Percentiles rank a stretch among this genome's conserved stretches.
These are phyloP conservation scores for Amylocarpus encephaloides DNA, from an alignment of 2,329 filamentous ascomycete genomes.

Conservation along the genomic window DNA sequence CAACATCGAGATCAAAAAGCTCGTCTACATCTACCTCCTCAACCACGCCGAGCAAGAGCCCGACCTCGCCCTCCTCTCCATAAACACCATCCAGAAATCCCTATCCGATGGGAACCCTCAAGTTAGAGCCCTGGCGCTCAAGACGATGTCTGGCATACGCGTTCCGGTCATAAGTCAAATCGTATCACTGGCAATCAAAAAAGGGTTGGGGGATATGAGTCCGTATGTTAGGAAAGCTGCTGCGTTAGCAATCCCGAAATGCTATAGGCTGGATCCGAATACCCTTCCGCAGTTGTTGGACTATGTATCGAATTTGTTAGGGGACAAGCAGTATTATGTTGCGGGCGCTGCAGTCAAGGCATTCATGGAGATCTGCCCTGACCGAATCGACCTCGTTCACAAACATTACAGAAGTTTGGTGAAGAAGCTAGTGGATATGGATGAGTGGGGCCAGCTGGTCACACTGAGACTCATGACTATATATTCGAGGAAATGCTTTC, in stretches of 20 bases:
- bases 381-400: slow-evolving; percentile 82
- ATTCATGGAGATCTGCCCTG: slow-evolving; percentile 83
- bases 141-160: slow-evolving; percentile 95
- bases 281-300: slow-evolving; percentile 81
- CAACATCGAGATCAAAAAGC: slow-evolving; percentile 91
- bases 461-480: slow-evolving; percentile 74
- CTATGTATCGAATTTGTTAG: slow-evolving; percentile 69
- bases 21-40: slow-evolving; percentile 97
- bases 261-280: slow-evolving; percentile 81
- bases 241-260: slow-evolving; percentile 91
- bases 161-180: slow-evolving; percentile 98
- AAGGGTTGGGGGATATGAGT: slow-evolving; percentile 89
- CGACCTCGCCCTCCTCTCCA: slow-evolving; percentile 88
- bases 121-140: slow-evolving; percentile 82
- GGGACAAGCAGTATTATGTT: slow-evolving; percentile 95
- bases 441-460: slow-evolving; percentile 93
- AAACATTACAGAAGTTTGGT: slow-evolving; percentile 80
- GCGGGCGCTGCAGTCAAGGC: slow-evolving; percentile 86
- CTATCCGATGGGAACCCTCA: slow-evolving; percentile 88
- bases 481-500: slow-evolving; percentile 86
- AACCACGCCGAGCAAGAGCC: slow-evolving; percentile 95
- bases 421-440: slow-evolving; percentile 94
- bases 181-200: slow-evolving; percentile 91
- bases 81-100: slow-evolving; percentile 98
- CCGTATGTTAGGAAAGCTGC: slow-evolving; percentile 88